Evolutionary conservation across 352 stramenopile genomes (phyloP).

Genomic region (Phytopythium boreale): DNA sequence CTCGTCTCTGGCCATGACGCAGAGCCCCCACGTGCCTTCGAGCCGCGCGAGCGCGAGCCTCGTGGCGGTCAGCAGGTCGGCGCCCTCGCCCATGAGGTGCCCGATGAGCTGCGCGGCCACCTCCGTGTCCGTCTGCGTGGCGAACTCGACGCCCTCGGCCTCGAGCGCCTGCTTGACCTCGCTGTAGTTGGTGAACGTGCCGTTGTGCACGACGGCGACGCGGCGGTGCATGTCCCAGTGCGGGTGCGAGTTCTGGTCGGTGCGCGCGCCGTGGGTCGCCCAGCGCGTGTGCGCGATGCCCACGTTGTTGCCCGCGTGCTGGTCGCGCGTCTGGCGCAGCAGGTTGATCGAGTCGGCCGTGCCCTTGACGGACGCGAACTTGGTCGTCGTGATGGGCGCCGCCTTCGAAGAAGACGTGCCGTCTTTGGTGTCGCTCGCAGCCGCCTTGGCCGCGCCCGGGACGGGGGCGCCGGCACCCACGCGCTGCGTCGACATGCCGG

Average conservation of each 20-base stretch:
- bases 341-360: conserved; percentile 93
- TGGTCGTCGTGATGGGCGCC: conserved; percentile 88
- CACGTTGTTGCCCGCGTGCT: conserved; percentile 86
- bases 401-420: background rate
- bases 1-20: conserved; percentile 90
- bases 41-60: conserved; percentile 87
- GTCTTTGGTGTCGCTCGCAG: too few species aligned
- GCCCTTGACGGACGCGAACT: conserved; percentile 91
- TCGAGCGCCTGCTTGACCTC: conserved; percentile 88
- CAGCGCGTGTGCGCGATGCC: conserved; percentile 99
- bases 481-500: conserved; percentile 94
- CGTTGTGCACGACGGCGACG: conserved; percentile 98
- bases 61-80: conserved; percentile 87
- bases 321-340: conserved; percentile 69
- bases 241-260: conserved; percentile 98
- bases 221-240: conserved; percentile 92
- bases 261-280: conserved; percentile 98
- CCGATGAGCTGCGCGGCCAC: conserved; percentile 98
- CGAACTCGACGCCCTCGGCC: conserved; percentile 91
- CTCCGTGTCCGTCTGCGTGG: conserved; percentile 97
- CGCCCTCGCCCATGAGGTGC: conserved; percentile 80
- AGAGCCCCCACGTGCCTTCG: conserved; percentile 96
- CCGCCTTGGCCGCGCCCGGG: conserved; percentile 1
- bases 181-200: conserved; percentile 98
- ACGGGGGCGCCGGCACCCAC: background rate